phyloP scores from a whole-genome alignment of 2,329 filamentous ascomycete species.

The Botrytis fabae region DNA sequence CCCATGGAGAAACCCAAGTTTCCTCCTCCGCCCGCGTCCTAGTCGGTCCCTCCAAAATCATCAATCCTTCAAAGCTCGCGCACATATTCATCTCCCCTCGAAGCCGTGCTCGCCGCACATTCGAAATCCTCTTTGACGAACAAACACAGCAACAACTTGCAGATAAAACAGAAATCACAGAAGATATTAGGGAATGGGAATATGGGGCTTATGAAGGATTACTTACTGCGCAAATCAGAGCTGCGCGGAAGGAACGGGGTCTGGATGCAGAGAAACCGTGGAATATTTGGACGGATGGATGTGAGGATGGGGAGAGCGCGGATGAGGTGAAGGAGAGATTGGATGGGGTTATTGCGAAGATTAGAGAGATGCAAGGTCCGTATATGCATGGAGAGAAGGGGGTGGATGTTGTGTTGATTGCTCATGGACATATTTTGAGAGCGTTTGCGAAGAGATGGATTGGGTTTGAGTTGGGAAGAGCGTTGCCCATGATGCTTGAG shows the following conservation, averaged over 20 bases:
- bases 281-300: conserved; percentile 56
- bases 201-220: conserved; percentile 53
- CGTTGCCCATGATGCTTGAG: conserved; percentile 43
- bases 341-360: conserved; percentile 51
- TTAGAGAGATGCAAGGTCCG: conserved; percentile 50
- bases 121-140: conserved; percentile 46
- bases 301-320: conserved; percentile 51
- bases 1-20: conserved; percentile 47
- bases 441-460: conserved; percentile 58
- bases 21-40: conserved; percentile 44
- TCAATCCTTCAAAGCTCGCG: conserved; percentile 49
- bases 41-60: conserved; percentile 49
- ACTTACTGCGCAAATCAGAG: conserved; percentile 47
- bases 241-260: conserved; percentile 43
- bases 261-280: conserved; percentile 48
- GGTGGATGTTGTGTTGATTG: conserved; percentile 52
- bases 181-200: conserved; percentile 52
- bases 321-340: conserved; percentile 50
- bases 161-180: conserved; percentile 41
- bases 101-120: conserved; percentile 49
- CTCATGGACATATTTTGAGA: conserved; percentile 52
- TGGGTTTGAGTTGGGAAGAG: conserved; percentile 43
- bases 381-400: conserved; percentile 46
- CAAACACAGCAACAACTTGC: conserved; percentile 29
- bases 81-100: conserved; percentile 51